Conservation (phyloP, 441 rosid species). For the Gossypium schwendimanii region DNA sequence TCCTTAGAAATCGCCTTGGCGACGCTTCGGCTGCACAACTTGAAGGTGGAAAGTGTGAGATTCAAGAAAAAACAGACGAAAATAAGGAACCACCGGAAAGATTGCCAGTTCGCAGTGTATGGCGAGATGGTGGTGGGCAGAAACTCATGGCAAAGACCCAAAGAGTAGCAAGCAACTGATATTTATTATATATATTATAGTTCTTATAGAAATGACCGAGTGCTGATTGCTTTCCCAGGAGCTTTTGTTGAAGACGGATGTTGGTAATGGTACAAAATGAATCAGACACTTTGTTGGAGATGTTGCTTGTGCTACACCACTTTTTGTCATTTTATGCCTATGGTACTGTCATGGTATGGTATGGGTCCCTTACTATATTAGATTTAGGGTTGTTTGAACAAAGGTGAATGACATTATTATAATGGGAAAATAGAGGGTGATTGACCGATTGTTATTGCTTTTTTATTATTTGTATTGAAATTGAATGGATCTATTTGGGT, state of each 20-base stretch:
- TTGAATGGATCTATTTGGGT: not conserved
- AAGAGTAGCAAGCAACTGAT: slow-evolving; percentile 12
- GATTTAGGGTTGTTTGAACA: not conserved
- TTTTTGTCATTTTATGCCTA: not conserved
- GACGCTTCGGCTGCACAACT: slow-evolving; percentile 23
- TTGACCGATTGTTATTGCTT: not conserved
- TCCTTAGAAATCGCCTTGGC: slow-evolving; percentile 34
- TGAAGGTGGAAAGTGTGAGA: slow-evolving; percentile 12
- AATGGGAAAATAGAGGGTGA: not conserved
- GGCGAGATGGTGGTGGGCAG: slow-evolving; percentile 35
- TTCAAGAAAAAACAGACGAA: slow-evolving; percentile 18
- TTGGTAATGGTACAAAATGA: not conserved
- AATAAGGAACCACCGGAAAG: slow-evolving; percentile 13
- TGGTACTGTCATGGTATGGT: not conserved
- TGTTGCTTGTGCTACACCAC: not conserved
- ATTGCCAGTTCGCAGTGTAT: slow-evolving; percentile 30
- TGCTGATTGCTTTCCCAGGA: not conserved
- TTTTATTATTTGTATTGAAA: not conserved
- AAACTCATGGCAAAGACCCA: slow-evolving; percentile 24
- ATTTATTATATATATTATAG: not conserved
- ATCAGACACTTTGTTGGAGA: not conserved
- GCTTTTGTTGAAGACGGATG: not conserved
- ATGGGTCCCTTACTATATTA: no score
- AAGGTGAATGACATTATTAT: not conserved
- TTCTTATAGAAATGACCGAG: not conserved